Conservation (phyloP, 1,284 basidiomycete species). For the Austroboletus novae-zelandiae region DNA sequence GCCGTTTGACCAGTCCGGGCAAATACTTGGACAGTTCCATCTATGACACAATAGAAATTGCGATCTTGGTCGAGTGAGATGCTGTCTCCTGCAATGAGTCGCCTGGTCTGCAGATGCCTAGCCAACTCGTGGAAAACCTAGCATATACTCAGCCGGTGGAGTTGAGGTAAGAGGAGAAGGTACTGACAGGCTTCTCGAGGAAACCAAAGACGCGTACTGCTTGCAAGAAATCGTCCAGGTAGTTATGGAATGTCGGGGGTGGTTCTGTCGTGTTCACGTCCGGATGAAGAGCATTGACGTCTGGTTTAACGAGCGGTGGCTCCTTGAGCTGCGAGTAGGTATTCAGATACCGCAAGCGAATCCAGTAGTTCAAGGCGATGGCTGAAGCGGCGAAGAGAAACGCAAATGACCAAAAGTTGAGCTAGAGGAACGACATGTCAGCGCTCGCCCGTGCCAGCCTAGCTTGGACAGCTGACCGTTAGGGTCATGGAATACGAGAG, state of each 20-base stretch:
- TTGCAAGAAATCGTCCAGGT: slow-evolving; percentile 92
- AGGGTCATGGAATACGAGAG: slow-evolving; percentile 89
- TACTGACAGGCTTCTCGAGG: slow-evolving; percentile 84
- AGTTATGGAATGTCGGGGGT: slow-evolving; percentile 86
- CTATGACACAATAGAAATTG: slow-evolving; percentile 95
- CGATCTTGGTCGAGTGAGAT: slow-evolving; percentile 89
- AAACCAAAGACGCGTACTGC: slow-evolving; percentile 95
- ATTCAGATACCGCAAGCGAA: slow-evolving; percentile 79
- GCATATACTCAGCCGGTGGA: neutral
- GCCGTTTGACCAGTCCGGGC: slow-evolving; percentile 60
- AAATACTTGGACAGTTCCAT: slow-evolving; percentile 85
- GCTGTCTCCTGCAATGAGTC: slow-evolving; percentile 88
- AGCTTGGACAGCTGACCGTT: slow-evolving; percentile 48
- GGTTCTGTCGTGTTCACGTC: slow-evolving; percentile 76
- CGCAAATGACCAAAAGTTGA: slow-evolving; percentile 87
- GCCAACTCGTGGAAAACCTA: slow-evolving; percentile 94
- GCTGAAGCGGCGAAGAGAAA: slow-evolving; percentile 68
- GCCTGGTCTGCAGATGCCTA: slow-evolving; percentile 86
- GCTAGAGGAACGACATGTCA: slow-evolving; percentile 39
- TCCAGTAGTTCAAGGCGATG: slow-evolving; percentile 77
- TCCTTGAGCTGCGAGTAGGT: slow-evolving; percentile 83
- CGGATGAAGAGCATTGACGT: slow-evolving; percentile 80
- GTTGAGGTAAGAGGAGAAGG: neutral
- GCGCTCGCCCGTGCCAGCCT: neutral
- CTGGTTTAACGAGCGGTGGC: slow-evolving; percentile 74